A percentile compares a stretch with the other conserved stretches of the same genome.
Conservation (phyloP, 306 rosid genomes). For the Fragaria nilgerrensis region DNA sequence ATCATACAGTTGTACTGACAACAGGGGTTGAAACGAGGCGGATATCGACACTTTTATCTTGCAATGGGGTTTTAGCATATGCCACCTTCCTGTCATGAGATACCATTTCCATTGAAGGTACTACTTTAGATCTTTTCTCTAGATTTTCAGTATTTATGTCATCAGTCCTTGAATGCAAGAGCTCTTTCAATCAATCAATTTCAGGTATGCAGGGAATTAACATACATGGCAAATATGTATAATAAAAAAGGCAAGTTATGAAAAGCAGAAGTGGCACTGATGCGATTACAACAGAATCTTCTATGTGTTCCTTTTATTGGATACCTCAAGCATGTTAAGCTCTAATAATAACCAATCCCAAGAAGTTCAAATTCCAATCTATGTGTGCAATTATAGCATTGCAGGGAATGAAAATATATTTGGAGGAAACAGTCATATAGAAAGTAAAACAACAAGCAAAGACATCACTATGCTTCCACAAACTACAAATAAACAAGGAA, state of each 20-base stretch:
- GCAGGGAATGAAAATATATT: neutral
- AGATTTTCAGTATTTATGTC: conserved; percentile 45
- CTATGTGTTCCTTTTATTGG: neutral
- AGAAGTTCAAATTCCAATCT: neutral
- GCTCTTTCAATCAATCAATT: conserved; percentile 78
- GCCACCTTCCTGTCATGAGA: conserved; percentile 38
- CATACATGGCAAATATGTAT: neutral
- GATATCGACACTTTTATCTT: conserved; percentile 40
- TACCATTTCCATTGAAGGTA: conserved; percentile 35
- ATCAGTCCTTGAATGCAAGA: conserved; percentile 67
- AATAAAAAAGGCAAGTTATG: neutral
- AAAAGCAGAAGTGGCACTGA: neutral
- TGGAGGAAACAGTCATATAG: neutral
- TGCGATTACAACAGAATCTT: neutral
- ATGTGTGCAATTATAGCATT: neutral
- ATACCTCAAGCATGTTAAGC: neutral
- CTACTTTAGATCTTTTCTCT: conserved; percentile 39
- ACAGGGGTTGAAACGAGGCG: conserved; percentile 41
- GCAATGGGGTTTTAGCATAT: conserved; percentile 30
- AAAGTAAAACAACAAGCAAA: neutral
- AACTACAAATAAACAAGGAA: neutral
- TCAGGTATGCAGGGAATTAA: conserved; percentile 59
- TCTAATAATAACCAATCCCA: neutral
- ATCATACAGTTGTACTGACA: conserved; percentile 51
- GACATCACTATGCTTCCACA: neutral